Conservation (phyloP, 495 filamentous ascomycete genomes). For the Penicillium simplicissimum region DNA sequence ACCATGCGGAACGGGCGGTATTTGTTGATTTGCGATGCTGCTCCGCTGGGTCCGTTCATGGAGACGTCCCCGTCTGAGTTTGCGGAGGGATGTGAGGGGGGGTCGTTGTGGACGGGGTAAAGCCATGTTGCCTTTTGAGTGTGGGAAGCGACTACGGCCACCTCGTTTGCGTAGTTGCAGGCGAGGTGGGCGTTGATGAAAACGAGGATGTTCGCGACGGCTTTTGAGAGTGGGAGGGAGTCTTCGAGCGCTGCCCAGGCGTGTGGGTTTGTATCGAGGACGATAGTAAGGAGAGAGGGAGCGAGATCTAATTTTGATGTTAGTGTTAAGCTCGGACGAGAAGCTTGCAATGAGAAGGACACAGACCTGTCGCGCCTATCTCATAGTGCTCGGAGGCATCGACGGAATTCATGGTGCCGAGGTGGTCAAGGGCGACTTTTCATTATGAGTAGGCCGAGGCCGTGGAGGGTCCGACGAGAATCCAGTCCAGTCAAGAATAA, state of each 20-base stretch:
- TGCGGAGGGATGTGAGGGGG: conserved; percentile 26
- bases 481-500: background rate
- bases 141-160: conserved; percentile 90
- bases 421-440: conserved; percentile 12
- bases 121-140: conserved; percentile 82
- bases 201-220: conserved; percentile 86
- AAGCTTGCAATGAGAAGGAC: background rate
- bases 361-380: conserved; percentile 38
- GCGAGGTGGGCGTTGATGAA: conserved; percentile 96
- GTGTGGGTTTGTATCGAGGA: conserved; percentile 95
- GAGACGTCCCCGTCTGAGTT: conserved; percentile 41
- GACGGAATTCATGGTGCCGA: conserved; percentile 73
- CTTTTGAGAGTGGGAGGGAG: conserved; percentile 79
- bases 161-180: conserved; percentile 87
- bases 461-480: conserved; percentile 6
- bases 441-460: conserved; percentile 15
- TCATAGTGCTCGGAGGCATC: conserved; percentile 88
- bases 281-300: conserved; percentile 84
- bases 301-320: conserved; percentile 54
- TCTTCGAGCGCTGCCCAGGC: conserved; percentile 81
- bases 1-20: conserved; percentile 88
- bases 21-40: conserved; percentile 70
- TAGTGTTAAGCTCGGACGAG: background rate
- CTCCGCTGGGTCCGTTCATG: conserved; percentile 31
- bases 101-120: conserved; percentile 58